Conservation (phyloP, 108 stramenopile species). For the Schizochytrium sp. region DNA sequence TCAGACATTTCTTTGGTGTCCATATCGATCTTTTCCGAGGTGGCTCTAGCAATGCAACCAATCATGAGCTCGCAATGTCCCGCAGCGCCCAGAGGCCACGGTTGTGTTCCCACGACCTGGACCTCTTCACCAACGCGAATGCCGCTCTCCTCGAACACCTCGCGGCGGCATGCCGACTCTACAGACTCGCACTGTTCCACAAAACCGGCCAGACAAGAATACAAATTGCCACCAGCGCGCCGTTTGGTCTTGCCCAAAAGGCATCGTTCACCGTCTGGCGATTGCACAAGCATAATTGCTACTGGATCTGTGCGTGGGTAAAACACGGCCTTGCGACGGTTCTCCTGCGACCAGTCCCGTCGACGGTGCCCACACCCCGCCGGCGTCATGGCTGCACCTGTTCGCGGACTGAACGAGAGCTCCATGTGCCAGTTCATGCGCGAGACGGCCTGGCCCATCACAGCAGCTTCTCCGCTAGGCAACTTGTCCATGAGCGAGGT, state of each 20-base stretch:
- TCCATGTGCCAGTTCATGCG: not conserved
- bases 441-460: not conserved
- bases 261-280: not conserved
- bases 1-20: not conserved
- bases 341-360: not conserved
- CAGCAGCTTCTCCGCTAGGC: not conserved
- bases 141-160: slow-evolving; percentile 22
- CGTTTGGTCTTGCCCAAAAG: slow-evolving; percentile 9
- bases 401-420: not conserved
- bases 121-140: slow-evolving; percentile 10
- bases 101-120: not conserved
- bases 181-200: slow-evolving; percentile 17
- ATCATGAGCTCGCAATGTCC: slow-evolving; percentile 21
- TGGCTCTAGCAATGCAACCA: slow-evolving; percentile 8
- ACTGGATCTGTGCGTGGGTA: slow-evolving; percentile 25
- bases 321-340: not conserved
- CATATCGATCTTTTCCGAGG: not conserved
- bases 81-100: slow-evolving; percentile 19
- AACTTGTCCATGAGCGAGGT: not conserved
- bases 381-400: not conserved
- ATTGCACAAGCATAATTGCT: slow-evolving; percentile 9
- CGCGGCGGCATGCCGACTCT: slow-evolving; percentile 14
- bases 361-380: not conserved
- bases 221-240: not conserved
- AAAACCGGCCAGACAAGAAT: slow-evolving; percentile 17